Percentiles rank a stretch among this genome's conserved stretches.
Conservation (phyloP, 139 green algal species). For the Chlamydomonas applanata region DNA sequence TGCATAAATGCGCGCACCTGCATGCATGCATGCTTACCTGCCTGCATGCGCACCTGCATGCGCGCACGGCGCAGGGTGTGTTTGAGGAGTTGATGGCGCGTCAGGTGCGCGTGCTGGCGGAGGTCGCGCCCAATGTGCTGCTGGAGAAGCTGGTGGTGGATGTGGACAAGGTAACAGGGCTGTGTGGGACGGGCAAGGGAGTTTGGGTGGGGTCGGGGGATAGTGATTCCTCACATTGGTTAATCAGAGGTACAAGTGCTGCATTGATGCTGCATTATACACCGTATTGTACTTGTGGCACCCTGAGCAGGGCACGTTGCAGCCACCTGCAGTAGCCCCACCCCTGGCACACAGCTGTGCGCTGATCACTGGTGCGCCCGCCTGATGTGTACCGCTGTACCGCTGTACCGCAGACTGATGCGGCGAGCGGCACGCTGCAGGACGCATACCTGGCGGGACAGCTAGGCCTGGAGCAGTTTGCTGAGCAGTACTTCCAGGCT, state of each 20-base stretch:
- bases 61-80: neutral
- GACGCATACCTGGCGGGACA: constrained; percentile 27
- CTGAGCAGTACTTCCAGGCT: constrained; percentile 46
- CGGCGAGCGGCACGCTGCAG: constrained; percentile 26
- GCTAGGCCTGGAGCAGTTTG: constrained; percentile 52
- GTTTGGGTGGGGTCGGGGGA: no score
- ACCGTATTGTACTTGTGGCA: no score
- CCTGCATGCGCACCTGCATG: no score
- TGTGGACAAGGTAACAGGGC: constrained; percentile 41
- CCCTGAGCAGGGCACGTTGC: no score
- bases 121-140: constrained; percentile 22
- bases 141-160: constrained; percentile 41
- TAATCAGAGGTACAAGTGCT: no score
- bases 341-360: no score
- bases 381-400: neutral
- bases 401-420: constrained; percentile 25
- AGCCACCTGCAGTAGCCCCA: no score
- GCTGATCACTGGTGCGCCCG: neutral
- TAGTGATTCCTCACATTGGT: no score
- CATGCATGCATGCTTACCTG: no score
- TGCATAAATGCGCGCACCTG: no score
- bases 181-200: no score
- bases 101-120: constrained; percentile 13
- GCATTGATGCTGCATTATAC: no score
- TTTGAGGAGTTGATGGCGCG: neutral